phyloP scores from a whole-genome alignment of 2,329 filamentous ascomycete genomes.

The Huntiella abstrusa region DNA sequence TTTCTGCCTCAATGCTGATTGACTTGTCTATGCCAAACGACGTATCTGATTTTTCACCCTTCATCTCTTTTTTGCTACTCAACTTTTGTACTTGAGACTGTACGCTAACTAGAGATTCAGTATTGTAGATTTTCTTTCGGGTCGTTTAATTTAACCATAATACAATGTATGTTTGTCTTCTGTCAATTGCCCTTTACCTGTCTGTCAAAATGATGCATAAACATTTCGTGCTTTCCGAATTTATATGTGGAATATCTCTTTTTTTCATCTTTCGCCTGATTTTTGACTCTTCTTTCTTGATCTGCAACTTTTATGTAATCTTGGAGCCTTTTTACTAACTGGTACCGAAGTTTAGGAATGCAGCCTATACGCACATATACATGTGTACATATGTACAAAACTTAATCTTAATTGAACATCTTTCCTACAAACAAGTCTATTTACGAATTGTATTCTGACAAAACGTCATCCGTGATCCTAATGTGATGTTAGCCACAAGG shows the following conservation, averaged over 20 bases:
- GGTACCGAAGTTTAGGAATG: no score
- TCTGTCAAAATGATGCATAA: conserved; percentile 10
- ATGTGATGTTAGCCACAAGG: conserved; percentile 1
- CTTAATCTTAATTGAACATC: no score
- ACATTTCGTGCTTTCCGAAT: conserved; percentile 11
- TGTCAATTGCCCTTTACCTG: neutral
- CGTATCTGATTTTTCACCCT: conserved; percentile 9
- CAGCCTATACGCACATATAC: no score
- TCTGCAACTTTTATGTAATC: neutral
- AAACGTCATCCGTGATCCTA: conserved; percentile 18
- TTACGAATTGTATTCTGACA: conserved; percentile 26
- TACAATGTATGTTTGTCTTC: conserved; percentile 4
- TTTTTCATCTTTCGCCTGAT: conserved; percentile 12
- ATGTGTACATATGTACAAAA: no score
- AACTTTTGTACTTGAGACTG: neutral
- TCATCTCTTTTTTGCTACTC: neutral
- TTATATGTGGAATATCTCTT: conserved; percentile 9
- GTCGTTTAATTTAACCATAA: neutral
- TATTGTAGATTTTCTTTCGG: neutral
- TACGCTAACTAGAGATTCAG: conserved; percentile 3
- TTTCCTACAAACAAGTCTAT: conserved; percentile 3
- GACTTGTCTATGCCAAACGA: conserved; percentile 37
- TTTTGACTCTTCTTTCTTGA: neutral
- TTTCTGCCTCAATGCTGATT: conserved; percentile 30
- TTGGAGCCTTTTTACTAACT: no score